Percentiles rank a stretch among this genome's conserved stretches.
Evolutionary conservation across 768 basidiomycete genomes (phyloP).

Genomic region (Scleroderma bovista): DNA sequence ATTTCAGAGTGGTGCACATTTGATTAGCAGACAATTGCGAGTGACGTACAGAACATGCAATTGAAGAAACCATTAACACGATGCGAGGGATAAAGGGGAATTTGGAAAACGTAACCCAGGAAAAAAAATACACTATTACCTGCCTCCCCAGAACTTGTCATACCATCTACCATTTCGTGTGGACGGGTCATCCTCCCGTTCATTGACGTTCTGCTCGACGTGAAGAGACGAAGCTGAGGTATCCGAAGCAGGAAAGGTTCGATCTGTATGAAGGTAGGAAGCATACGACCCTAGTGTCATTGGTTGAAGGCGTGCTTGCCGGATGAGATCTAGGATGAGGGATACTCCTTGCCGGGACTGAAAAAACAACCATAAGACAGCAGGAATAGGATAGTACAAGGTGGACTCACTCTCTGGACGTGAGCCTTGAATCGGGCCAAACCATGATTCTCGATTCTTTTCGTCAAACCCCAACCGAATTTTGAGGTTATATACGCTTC

Average conservation of each 20-base stretch:
- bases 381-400: neutral
- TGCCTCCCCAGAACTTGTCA: conserved; percentile 19
- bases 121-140: conserved; percentile 5
- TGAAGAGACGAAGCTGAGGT: conserved; percentile 10
- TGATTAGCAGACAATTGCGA: conserved; percentile 24
- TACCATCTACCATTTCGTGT: conserved; percentile 21
- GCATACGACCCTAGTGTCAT: conserved; percentile 38
- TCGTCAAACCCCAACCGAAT: conserved; percentile 88
- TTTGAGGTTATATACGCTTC: conserved; percentile 84
- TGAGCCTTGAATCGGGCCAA: conserved; percentile 82
- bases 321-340: conserved; percentile 70
- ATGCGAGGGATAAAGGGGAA: conserved; percentile 11
- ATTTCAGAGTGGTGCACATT: conserved; percentile 1
- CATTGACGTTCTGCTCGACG: conserved; percentile 9
- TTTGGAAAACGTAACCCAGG: neutral
- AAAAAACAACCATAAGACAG: conserved; percentile 6
- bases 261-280: conserved; percentile 29
- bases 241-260: conserved; percentile 23
- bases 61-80: conserved; percentile 5
- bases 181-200: conserved; percentile 10
- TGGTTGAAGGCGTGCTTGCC: conserved; percentile 65
- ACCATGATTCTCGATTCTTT: conserved; percentile 82
- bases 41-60: conserved; percentile 26
- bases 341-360: conserved; percentile 88
- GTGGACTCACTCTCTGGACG: conserved; percentile 65